These are phyloP conservation scores for Mortierella sp. DNA, from an alignment of 371 early-diverging fungal species.

Conservation along the genomic window DNA sequence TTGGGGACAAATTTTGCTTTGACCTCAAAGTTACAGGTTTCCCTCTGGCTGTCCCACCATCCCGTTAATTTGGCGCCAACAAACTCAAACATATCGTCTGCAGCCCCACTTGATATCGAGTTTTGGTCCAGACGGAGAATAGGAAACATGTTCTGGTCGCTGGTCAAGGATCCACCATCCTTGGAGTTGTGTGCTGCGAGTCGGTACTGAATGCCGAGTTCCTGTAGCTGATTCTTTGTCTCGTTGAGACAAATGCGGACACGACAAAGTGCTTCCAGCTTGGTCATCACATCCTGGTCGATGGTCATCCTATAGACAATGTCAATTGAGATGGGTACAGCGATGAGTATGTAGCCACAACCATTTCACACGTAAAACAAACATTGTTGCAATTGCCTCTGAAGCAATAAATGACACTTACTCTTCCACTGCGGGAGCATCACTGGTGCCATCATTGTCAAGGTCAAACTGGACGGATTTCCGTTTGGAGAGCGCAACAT, in stretches of 20 bases:
- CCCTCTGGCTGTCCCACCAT: constrained; percentile 53
- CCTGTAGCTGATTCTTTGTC: constrained; percentile 32
- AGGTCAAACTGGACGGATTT: constrained; percentile 55
- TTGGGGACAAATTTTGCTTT: constrained; percentile 39
- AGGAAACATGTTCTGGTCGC: constrained; percentile 25
- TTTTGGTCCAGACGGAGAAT: constrained; percentile 40
- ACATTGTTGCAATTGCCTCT: background rate
- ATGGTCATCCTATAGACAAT: constrained; percentile 26
- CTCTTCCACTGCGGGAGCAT: constrained; percentile 19
- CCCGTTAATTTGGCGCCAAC: constrained; percentile 54
- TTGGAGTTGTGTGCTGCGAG: background rate
- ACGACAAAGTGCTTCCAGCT: constrained; percentile 45
- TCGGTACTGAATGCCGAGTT: constrained; percentile 43
- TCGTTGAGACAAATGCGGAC: constrained; percentile 42
- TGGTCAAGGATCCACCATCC: background rate
- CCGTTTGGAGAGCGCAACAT: constrained; percentile 16
- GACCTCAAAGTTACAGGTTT: constrained; percentile 48
- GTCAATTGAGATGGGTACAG: background rate
- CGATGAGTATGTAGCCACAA: background rate
- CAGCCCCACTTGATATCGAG: constrained; percentile 33
- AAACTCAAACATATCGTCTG: constrained; percentile 36
- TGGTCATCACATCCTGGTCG: constrained; percentile 42
- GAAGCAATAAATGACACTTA: constrained; percentile 1
- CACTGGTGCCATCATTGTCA: constrained; percentile 22
- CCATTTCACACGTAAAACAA: background rate